phyloP scores from a whole-genome alignment of 176 grass and related monocot genomes.

The Echinochloa phyllopogon region DNA sequence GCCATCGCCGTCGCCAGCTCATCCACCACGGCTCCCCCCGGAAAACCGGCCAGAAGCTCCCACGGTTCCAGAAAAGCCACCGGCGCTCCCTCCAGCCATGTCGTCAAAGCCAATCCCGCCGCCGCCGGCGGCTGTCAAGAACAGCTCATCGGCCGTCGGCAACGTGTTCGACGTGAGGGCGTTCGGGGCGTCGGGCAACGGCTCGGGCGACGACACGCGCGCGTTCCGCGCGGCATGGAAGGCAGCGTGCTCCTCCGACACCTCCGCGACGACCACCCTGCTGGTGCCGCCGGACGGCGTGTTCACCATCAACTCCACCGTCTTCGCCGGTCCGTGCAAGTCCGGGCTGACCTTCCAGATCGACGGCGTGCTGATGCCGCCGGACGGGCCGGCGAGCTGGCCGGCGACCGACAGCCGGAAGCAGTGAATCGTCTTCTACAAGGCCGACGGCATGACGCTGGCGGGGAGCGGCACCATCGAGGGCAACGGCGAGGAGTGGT shows the following conservation, averaged over 20 bases:
- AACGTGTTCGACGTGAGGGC: constrained; percentile 65
- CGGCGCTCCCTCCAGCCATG: constrained; percentile 14
- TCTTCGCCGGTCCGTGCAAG: constrained; percentile 70
- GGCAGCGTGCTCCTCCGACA: constrained; percentile 45
- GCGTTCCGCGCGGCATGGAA: constrained; percentile 80
- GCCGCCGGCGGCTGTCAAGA: not conserved
- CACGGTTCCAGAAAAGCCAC: not conserved
- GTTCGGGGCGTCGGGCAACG: constrained; percentile 68
- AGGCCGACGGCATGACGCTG: constrained; percentile 61
- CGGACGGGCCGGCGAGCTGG: constrained; percentile 70
- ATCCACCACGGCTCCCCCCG: not conserved
- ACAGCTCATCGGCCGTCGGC: not conserved
- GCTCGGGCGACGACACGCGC: constrained; percentile 55
- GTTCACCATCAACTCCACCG: constrained; percentile 73
- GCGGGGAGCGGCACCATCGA: constrained; percentile 69
- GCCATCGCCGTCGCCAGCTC: not conserved
- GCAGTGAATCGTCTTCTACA: constrained; percentile 81
- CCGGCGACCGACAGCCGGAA: constrained; percentile 55
- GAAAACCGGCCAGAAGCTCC: not conserved
- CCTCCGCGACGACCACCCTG: constrained; percentile 35
- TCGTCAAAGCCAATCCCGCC: not conserved
- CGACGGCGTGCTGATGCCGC: constrained; percentile 74
- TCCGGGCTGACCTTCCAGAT: constrained; percentile 62
- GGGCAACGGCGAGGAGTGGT: constrained; percentile 85
- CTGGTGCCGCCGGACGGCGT: constrained; percentile 73